Evolutionary conservation across 768 basidiomycete species (phyloP), one percentile per base, ranked within the genome.

Genomic region (Tulasnella sp.): DNA sequence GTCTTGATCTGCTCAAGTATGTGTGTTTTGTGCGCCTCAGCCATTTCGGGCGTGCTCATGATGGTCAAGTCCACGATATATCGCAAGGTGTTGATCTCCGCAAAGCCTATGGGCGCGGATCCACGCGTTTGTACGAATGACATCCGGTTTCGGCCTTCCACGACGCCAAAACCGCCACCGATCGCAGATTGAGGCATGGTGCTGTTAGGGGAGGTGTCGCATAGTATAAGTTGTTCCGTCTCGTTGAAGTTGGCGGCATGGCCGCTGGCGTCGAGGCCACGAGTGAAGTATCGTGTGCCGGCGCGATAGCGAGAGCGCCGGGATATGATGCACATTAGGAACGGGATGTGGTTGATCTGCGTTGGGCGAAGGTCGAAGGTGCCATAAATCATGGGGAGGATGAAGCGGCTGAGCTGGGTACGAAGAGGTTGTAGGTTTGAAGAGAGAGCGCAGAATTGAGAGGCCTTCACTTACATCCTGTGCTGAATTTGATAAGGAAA

Each of bases 201-300:
- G 54, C 45, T 45, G 19, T 24, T 21, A 26, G 64, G 63, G 30
- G 47, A 63, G 3, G 51, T 77, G 23, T 65, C 63, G 61, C 34
- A 38, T 11, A 95, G 76, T 26, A 95, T 74, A 61, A 99, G 76
- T 70, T 98, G 96, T 69, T 99, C 96, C 4, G 96, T 95, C 72
- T 99, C 96, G 70, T 97, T 96, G 74, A 91, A 98, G 72, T 99
- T 99, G 60, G 93, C 91, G 43, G 89, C 88, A 69, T 97, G 81
- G 1, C 94, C 96, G 8, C 86, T 76, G 19, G 81, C 75, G 70
- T 98, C 93, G 65, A 99, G 78, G 3, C 96, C 96, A 49, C 96
- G 84, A 19, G 91, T 81, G 74, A 98, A 96, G 77, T 95, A 98
- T 51, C 96, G 88, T 13, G 96, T 97, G 4, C 96, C 96, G 27